Evolutionary conservation across 2,329 filamentous ascomycete genomes (phyloP), one percentile per base, ranked within the genome.

Genomic region (Ramularia endophylla): DNA sequence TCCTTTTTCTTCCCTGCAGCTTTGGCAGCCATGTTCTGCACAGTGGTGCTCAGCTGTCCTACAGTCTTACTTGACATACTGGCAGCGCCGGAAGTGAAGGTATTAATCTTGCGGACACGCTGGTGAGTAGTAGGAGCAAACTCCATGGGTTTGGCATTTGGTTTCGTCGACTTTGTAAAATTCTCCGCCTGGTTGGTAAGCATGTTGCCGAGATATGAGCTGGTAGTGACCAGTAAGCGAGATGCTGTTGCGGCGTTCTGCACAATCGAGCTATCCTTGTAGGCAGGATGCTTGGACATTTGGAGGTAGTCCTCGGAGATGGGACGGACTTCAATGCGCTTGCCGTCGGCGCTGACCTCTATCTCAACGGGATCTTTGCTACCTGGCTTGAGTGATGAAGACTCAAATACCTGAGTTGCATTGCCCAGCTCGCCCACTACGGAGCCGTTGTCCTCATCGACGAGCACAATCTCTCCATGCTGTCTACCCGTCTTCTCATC

Each of bases 381-480:
- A n/a, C 92, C 92, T 12, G 83, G 81, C 60, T 83, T 80, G 48
- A 98, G 73, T 37, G 73, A 75, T 19, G 78, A 72, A 51, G 89
- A 79, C 58, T 95, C 88, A 12, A 90, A 73, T 13, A 95, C 76
- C 51, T 88, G 73, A 57, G 87, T 90, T 13, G 83, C 84, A 43
- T 90, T 84, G 43, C 84, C 80, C 47, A 98, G 70, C 68, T 98
- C 90, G 33, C 92, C 92, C 19, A 98, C 85, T 7, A 98, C 85
- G 55, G 87, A 94, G 38, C 92, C 92, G 65, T 98, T 85, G 61
- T 97, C 90, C 65, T 98, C 92, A 59, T 98, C 88, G 12, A 98
- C 73, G 8, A 98, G 74, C 4, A 98, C 90, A 54, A 95, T 90
- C 63, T 92, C 81, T 12, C 89, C 86, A 36, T 60, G 56, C 35